Percentiles rank a stretch among this genome's conserved stretches.
phyloP scores from a whole-genome alignment of 441 rosid species.

The Populus hybrid region DNA sequence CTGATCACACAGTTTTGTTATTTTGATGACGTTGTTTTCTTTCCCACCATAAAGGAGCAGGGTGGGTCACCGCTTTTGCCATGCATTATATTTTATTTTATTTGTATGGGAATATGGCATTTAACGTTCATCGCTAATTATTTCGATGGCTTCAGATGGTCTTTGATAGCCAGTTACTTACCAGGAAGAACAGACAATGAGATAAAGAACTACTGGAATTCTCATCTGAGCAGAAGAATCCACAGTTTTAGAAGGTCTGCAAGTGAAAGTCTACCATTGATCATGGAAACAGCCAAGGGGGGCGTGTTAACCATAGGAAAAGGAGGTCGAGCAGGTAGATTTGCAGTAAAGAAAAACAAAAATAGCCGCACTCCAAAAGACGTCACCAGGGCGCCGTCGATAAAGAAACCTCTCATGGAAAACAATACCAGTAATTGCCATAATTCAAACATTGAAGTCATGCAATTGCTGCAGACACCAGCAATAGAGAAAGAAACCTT shows the following conservation, averaged over 20 bases:
- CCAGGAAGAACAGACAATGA: conserved; percentile 94
- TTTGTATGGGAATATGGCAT: background rate
- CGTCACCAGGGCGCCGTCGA: background rate
- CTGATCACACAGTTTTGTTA: background rate
- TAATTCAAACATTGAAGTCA: background rate
- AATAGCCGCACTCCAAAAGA: background rate
- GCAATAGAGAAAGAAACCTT: conserved; percentile 17
- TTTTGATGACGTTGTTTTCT: too few species aligned
- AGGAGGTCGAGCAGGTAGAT: conserved; percentile 37
- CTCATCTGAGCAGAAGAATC: conserved; percentile 65
- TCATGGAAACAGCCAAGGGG: conserved; percentile 14
- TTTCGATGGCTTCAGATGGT: conserved; percentile 52
- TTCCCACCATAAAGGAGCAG: too few species aligned
- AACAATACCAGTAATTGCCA: background rate
- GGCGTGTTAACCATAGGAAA: conserved; percentile 22
- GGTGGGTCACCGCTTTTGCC: too few species aligned
- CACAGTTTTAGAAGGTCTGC: conserved; percentile 24
- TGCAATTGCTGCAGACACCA: conserved; percentile 13
- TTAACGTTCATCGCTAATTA: too few species aligned
- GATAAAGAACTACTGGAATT: conserved; percentile 85
- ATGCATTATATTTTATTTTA: background rate
- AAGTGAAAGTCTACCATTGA: background rate
- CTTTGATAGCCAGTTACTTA: conserved; percentile 64
- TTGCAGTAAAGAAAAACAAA: conserved; percentile 32
- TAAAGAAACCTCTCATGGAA: conserved; percentile 10